Base-by-base conservation (phyloP, 257 asterid species). In the Nicotiana tabacum region DNA sequence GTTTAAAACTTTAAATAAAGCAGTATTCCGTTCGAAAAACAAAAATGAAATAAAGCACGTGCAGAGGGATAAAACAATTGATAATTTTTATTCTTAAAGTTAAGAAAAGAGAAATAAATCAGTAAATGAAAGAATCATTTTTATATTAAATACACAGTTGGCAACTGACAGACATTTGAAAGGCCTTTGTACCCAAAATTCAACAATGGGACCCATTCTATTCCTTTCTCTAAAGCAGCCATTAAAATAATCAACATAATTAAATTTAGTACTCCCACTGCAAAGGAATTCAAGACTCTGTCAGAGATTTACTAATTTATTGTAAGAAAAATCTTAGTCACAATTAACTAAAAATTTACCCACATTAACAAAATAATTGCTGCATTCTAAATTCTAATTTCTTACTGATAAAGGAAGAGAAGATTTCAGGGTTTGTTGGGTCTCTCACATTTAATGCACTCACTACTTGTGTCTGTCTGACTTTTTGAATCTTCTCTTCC, bases 351-450 rank as follows among this genome's bases (percentile, higher is more conserved):
- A 61, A 61, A 61, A 9, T 17, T 2, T 43, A 48, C 9, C 80
- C 27, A 24, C 9, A 27, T 51, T 21, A 77, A 77, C 5, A 77
- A 21, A 70, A 37, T 70, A 70, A 16, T 66, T 29, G 35, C 2
- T 57, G 24, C 24, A 57, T 57, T 57, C 64, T 17, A 57, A 79
- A 17, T 57, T 57, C 62, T 2, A 17, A 69, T 56, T 17, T 55
- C 70, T 79, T 39, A 39, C 83, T 78, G 89, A 77, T 79, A 84
- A 7, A 37, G 74, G 88, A 89, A 88, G 21, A 72, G 37, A 72
- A 46, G 67, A 89, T 74, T 85, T 87, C 92, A 80, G 88, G 84
- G 69, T 87, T 58, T 21, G 86, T 78, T 81, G 81, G 90, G 88
- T 85, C 61, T 80, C 51, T 76, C 79, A 82, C 83, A 88, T 83